These are phyloP conservation scores for Populus hybrid DNA, from an alignment of 441 rosid species.

Conservation along the genomic window DNA sequence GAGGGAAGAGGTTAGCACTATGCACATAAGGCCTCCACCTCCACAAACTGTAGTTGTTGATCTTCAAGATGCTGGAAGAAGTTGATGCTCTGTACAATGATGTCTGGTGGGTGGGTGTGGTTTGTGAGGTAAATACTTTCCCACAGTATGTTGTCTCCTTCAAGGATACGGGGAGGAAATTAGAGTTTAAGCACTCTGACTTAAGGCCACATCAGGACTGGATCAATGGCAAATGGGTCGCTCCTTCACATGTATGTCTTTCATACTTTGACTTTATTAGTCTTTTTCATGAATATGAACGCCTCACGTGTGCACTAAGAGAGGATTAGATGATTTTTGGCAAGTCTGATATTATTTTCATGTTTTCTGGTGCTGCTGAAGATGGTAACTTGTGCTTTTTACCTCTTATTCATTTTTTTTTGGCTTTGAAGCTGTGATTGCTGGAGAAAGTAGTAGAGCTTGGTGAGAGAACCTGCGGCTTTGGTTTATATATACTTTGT, in stretches of 20 bases:
- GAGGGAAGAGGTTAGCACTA: slow-evolving; percentile 48
- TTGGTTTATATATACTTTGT: not conserved
- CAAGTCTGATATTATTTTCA: not conserved
- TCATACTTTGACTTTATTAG: not conserved
- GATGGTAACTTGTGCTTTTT: not conserved
- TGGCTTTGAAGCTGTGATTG: slow-evolving; percentile 20
- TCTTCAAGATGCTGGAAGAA: slow-evolving; percentile 52
- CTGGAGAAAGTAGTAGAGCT: slow-evolving; percentile 7
- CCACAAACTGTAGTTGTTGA: slow-evolving; percentile 32
- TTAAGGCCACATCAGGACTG: slow-evolving; percentile 77
- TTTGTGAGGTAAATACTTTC: slow-evolving; percentile 45
- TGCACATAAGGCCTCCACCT: slow-evolving; percentile 68
- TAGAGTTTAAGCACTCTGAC: slow-evolving; percentile 50
- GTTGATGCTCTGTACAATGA: slow-evolving; percentile 80
- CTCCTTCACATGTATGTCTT: slow-evolving; percentile 42
- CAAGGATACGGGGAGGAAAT: slow-evolving; percentile 43
- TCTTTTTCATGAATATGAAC: not conserved
- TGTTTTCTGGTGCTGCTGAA: not conserved
- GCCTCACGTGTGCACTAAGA: not conserved
- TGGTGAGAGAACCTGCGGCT: not conserved
- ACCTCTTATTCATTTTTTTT: not conserved
- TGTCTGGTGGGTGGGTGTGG: slow-evolving; percentile 85
- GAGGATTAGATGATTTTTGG: not conserved
- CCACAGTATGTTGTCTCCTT: slow-evolving; percentile 55
- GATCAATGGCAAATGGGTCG: slow-evolving; percentile 64